Conservation (phyloP, 2,329 filamentous ascomycete genomes). For the Graphium sp. region DNA sequence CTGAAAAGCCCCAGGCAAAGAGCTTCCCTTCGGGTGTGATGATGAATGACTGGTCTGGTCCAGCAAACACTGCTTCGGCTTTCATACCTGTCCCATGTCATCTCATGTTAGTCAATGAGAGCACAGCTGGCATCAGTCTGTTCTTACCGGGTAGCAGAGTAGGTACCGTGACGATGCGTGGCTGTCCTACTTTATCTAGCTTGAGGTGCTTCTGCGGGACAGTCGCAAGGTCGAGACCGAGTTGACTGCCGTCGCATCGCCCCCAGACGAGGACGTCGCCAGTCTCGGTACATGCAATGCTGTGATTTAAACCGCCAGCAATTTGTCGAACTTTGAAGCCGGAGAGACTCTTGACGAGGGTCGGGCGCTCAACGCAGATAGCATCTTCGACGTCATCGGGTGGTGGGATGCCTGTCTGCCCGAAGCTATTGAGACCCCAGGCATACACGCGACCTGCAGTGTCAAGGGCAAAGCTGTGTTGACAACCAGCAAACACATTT, state of each 20-base stretch:
- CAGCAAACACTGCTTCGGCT: slow-evolving; percentile 33
- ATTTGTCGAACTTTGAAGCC: slow-evolving; percentile 53
- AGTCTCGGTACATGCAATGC: slow-evolving; percentile 40
- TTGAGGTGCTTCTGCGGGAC: slow-evolving; percentile 34
- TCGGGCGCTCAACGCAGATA: slow-evolving; percentile 42
- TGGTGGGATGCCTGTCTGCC: slow-evolving; percentile 52
- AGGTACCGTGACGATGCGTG: slow-evolving; percentile 42
- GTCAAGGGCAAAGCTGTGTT: slow-evolving; percentile 70
- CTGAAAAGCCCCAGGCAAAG: slow-evolving; percentile 68
- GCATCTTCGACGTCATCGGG: slow-evolving; percentile 34
- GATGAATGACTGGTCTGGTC: slow-evolving; percentile 59
- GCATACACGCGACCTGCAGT: slow-evolving; percentile 54
- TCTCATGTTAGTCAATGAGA: background rate
- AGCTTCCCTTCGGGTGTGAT: slow-evolving; percentile 54
- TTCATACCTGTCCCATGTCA: slow-evolving; percentile 4
- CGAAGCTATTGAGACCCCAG: slow-evolving; percentile 81
- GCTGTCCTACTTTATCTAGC: slow-evolving; percentile 41
- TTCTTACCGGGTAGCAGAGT: slow-evolving; percentile 12
- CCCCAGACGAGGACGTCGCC: slow-evolving; percentile 46
- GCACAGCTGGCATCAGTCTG: background rate
- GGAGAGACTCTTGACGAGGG: slow-evolving; percentile 44
- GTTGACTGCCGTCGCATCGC: slow-evolving; percentile 32
- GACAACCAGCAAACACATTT: slow-evolving; percentile 47
- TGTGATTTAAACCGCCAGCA: slow-evolving; percentile 53
- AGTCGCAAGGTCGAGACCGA: slow-evolving; percentile 38